These are phyloP conservation scores for Hyphochytrium catenoides DNA, from an alignment of 352 stramenopile genomes.

Conservation along the genomic window DNA sequence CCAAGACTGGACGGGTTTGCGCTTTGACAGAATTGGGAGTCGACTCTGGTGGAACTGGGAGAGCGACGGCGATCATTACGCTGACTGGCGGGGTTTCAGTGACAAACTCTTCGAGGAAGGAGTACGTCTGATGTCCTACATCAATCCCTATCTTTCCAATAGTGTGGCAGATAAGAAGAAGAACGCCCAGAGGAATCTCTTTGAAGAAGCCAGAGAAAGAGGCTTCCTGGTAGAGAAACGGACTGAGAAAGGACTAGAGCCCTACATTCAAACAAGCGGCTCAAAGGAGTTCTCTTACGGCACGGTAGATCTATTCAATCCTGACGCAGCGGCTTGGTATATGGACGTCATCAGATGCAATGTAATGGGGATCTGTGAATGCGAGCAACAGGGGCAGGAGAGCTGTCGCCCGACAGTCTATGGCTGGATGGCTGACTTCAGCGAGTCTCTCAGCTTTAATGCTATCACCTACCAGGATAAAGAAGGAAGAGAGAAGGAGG, in stretches of 20 bases:
- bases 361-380: conserved; percentile 7
- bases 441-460: conserved; percentile 18
- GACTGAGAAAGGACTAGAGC: too few relatives aligned
- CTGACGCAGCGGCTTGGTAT: conserved; percentile 12
- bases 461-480: conserved; percentile 7
- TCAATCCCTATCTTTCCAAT: conserved; percentile 6
- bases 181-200: background rate
- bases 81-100: conserved; percentile 8
- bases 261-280: too few relatives aligned
- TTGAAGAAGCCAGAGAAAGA: background rate
- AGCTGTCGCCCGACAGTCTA: conserved; percentile 3
- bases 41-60: conserved; percentile 20
- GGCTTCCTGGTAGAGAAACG: conserved; percentile 4
- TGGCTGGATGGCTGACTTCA: conserved; percentile 22
- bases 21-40: conserved; percentile 8
- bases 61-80: conserved; percentile 12
- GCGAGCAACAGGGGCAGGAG: background rate
- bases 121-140: conserved; percentile 8
- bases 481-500: too few relatives aligned
- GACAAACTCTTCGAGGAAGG: conserved; percentile 2
- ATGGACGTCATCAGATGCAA: conserved; percentile 12
- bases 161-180: conserved; percentile 1
- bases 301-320: conserved; percentile 17
- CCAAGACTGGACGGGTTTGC: conserved; percentile 17
- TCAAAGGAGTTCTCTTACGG: too few relatives aligned